phyloP scores from a whole-genome alignment of 768 basidiomycete genomes.

The Serendipita vermifera region DNA sequence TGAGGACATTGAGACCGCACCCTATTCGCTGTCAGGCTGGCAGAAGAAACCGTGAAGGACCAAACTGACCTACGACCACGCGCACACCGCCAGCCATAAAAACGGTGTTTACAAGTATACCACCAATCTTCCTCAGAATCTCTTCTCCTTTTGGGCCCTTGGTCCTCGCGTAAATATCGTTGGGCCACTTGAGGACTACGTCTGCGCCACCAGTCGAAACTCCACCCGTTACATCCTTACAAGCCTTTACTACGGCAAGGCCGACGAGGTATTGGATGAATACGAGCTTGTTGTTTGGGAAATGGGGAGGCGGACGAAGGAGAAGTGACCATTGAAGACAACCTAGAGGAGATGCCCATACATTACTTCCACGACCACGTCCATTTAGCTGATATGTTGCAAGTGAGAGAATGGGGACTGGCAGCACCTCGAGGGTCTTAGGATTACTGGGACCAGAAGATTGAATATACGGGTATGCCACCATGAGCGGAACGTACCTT shows the following conservation, averaged over 20 bases:
- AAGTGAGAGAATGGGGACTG: slow-evolving; percentile 65
- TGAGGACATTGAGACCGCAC: slow-evolving; percentile 79
- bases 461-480: slow-evolving; percentile 6
- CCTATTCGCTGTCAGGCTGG: slow-evolving; percentile 33
- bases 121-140: slow-evolving; percentile 65
- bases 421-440: slow-evolving; percentile 49
- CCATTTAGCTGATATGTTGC: slow-evolving; percentile 82
- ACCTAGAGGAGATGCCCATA: slow-evolving; percentile 86
- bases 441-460: slow-evolving; percentile 49
- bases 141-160: slow-evolving; percentile 30
- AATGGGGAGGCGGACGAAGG: slow-evolving; percentile 38
- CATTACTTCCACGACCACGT: slow-evolving; percentile 75
- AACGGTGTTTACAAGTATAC: slow-evolving; percentile 80
- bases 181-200: slow-evolving; percentile 90
- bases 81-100: slow-evolving; percentile 61
- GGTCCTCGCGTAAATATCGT: slow-evolving; percentile 72
- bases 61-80: slow-evolving; percentile 61
- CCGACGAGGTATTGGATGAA: slow-evolving; percentile 90
- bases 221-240: slow-evolving; percentile 44
- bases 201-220: slow-evolving; percentile 37
- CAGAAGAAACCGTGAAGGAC: not conserved
- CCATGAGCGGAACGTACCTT: slow-evolving; percentile 42
- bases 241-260: slow-evolving; percentile 79
- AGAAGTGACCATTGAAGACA: slow-evolving; percentile 77
- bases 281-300: slow-evolving; percentile 58